Percentiles rank a stretch among this genome's conserved stretches.
These are phyloP conservation scores for Hanseniaspora jakobsenii DNA, from an alignment of 805 yeast species.

Conservation along the genomic window DNA sequence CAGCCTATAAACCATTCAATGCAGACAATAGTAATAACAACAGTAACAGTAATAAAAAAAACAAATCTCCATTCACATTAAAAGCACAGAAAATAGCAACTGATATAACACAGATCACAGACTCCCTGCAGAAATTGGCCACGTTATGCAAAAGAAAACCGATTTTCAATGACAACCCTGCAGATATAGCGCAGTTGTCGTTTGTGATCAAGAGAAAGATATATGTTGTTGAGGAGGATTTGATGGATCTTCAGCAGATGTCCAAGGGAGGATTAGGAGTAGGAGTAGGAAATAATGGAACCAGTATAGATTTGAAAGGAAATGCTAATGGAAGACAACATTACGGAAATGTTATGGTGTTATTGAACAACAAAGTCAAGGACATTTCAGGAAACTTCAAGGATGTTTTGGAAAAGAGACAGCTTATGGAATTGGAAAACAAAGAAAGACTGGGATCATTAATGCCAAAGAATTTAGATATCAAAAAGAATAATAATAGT, in stretches of 20 bases:
- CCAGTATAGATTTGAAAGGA: too few relatives aligned
- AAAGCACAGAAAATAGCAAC: constrained; percentile 75
- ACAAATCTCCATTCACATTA: constrained; percentile 41
- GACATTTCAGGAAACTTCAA: constrained; percentile 88
- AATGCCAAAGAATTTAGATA: constrained; percentile 28
- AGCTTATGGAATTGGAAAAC: constrained; percentile 66
- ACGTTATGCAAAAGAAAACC: constrained; percentile 78
- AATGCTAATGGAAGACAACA: constrained; percentile 57
- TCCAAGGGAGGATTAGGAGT: constrained; percentile 31
- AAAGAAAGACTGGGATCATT: constrained; percentile 77
- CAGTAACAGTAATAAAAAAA: too few relatives aligned
- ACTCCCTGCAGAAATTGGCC: constrained; percentile 67
- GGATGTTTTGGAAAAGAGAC: constrained; percentile 77
- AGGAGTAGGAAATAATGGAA: too few relatives aligned
- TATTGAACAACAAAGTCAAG: constrained; percentile 79
- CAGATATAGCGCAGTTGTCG: constrained; percentile 85
- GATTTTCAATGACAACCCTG: constrained; percentile 83
- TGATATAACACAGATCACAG: constrained; percentile 79
- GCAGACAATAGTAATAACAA: too few relatives aligned
- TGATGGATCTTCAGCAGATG: constrained; percentile 50
- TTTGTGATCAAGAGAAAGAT: constrained; percentile 46
- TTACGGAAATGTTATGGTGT: constrained; percentile 73
- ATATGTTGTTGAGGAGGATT: constrained; percentile 61
- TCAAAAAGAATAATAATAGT: too few relatives aligned
- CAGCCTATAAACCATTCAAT: too few relatives aligned